These are phyloP conservation scores for Calonectria crousiana DNA, from an alignment of 2,329 filamentous ascomycete species.

Conservation along the genomic window DNA sequence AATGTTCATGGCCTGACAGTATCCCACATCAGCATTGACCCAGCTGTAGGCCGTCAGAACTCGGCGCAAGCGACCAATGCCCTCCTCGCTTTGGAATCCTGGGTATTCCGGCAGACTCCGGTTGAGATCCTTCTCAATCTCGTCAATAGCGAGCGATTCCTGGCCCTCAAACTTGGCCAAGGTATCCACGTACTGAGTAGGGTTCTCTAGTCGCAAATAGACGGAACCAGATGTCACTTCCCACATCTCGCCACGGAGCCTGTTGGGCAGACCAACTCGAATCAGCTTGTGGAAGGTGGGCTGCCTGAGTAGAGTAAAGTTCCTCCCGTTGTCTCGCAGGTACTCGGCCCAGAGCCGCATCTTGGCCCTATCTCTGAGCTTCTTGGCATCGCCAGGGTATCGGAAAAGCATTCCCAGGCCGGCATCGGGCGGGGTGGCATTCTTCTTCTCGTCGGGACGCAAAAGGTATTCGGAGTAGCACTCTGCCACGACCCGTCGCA, in stretches of 20 bases:
- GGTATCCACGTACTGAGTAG: constrained; percentile 86
- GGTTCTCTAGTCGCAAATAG: constrained; percentile 88
- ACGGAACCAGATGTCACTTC: constrained; percentile 93
- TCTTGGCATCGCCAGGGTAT: constrained; percentile 95
- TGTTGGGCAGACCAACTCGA: constrained; percentile 92
- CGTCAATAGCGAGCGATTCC: constrained; percentile 95
- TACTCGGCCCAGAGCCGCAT: constrained; percentile 99
- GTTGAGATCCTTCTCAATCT: constrained; percentile 99
- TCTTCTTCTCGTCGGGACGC: constrained; percentile 72
- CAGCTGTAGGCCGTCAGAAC: constrained; percentile 98
- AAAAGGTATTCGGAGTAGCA: constrained; percentile 93
- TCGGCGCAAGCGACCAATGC: constrained; percentile 87
- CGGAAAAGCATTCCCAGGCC: constrained; percentile 92
- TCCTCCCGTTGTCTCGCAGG: constrained; percentile 92
- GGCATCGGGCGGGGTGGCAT: constrained; percentile 78
- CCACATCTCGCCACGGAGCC: constrained; percentile 94
- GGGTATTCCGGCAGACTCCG: constrained; percentile 96
- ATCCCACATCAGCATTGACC: constrained; percentile 95
- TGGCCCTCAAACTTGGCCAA: constrained; percentile 84
- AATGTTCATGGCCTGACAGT: constrained; percentile 99
- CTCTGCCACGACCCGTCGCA: constrained; percentile 82
- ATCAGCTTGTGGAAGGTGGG: constrained; percentile 99
- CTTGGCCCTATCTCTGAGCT: constrained; percentile 93
- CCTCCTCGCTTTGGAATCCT: constrained; percentile 95
- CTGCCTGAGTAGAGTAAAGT: constrained; percentile 91